These are phyloP conservation scores for Phialophora verrucosa DNA, from an alignment of 2,329 filamentous ascomycete genomes.

Conservation along the genomic window DNA sequence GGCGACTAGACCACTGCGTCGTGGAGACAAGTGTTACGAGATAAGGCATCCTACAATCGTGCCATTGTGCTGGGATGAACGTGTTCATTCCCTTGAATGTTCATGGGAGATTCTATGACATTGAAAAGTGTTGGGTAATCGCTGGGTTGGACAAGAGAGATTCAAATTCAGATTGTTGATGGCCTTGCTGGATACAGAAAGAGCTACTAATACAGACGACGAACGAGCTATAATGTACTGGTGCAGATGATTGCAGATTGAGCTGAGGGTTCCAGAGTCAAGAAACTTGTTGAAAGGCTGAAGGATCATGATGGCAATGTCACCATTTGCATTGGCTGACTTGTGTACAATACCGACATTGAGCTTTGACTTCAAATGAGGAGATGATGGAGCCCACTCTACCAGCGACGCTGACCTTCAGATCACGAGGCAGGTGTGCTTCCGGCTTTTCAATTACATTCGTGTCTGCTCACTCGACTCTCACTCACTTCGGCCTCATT, in stretches of 20 bases:
- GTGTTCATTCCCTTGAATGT: not conserved
- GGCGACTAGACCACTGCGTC: slow-evolving; percentile 16
- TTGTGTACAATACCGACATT: slow-evolving; percentile 8
- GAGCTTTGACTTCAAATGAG: slow-evolving; percentile 4
- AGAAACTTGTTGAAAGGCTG: slow-evolving; percentile 9
- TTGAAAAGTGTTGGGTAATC: slow-evolving; percentile 16
- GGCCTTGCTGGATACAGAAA: slow-evolving; percentile 21
- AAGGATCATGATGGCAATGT: slow-evolving; percentile 1
- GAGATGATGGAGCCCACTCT: not conserved
- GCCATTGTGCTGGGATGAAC: slow-evolving; percentile 2
- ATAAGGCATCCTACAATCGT: slow-evolving; percentile 10
- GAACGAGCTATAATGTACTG: slow-evolving; percentile 6
- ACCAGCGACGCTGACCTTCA: too few species aligned
- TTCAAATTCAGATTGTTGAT: slow-evolving; percentile 26
- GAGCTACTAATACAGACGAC: slow-evolving; percentile 11
- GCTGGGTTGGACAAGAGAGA: slow-evolving; percentile 15
- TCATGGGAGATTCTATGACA: slow-evolving; percentile 2
- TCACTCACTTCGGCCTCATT: slow-evolving; percentile 2
- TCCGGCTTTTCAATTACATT: not conserved
- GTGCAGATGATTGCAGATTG: slow-evolving; percentile 1
- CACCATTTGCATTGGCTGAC: not conserved
- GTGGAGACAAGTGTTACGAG: not conserved
- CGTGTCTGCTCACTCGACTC: not conserved
- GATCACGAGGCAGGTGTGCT: not conserved
- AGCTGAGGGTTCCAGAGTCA: slow-evolving; percentile 4